Evolutionary conservation across 306 rosid species (phyloP).

Genomic region (Fragaria nilgerrensis): DNA sequence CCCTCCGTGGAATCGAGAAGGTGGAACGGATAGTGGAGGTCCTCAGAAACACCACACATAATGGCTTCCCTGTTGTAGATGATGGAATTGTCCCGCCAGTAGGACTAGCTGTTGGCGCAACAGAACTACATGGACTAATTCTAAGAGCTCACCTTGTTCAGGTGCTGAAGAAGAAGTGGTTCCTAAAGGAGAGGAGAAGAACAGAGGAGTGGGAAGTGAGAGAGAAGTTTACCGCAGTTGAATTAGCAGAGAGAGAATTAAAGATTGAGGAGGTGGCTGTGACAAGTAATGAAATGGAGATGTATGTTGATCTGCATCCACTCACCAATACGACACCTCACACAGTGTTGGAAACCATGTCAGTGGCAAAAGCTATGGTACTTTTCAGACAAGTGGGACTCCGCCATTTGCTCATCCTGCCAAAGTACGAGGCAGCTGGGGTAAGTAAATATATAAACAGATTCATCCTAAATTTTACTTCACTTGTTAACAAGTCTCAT

Average conservation of each 20-base stretch:
- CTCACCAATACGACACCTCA: constrained; percentile 79
- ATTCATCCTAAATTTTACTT: background rate
- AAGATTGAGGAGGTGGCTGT: constrained; percentile 72
- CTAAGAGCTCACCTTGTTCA: constrained; percentile 80
- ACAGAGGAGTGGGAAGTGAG: constrained; percentile 90
- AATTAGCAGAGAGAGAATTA: constrained; percentile 70
- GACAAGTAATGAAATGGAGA: constrained; percentile 71
- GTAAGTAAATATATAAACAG: constrained; percentile 41
- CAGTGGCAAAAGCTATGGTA: constrained; percentile 84
- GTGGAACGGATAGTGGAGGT: constrained; percentile 72
- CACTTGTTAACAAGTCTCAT: background rate
- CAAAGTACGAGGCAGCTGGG: constrained; percentile 69
- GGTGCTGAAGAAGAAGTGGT: constrained; percentile 79
- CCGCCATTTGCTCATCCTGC: constrained; percentile 85
- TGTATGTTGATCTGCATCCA: constrained; percentile 88
- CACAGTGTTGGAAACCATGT: constrained; percentile 69
- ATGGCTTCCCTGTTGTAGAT: constrained; percentile 78
- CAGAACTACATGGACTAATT: constrained; percentile 71
- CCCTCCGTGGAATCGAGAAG: constrained; percentile 66
- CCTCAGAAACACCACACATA: constrained; percentile 73
- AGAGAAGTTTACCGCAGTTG: constrained; percentile 77
- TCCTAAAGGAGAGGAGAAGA: constrained; percentile 62
- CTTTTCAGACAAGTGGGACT: constrained; percentile 85
- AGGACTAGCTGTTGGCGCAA: constrained; percentile 46
- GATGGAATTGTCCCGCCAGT: constrained; percentile 44